Evolutionary conservation across 345 rosid species (phyloP).

Genomic region (Sonneratia alba): DNA sequence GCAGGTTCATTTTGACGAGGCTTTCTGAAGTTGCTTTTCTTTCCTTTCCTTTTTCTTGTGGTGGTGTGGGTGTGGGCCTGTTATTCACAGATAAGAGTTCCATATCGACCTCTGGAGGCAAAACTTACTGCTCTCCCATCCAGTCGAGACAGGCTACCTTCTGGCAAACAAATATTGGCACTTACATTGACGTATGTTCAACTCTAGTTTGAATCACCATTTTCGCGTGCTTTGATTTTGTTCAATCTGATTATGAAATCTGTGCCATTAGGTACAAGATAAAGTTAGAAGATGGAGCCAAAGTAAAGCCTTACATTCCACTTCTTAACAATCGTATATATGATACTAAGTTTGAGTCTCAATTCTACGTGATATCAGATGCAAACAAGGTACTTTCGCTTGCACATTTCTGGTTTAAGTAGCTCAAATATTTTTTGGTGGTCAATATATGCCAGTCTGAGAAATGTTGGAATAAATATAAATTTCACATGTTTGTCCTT

Average conservation of each 20-base stretch:
- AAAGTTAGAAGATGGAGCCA: slow-evolving; percentile 90
- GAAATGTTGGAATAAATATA: background rate
- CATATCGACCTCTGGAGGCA: slow-evolving; percentile 71
- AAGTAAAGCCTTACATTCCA: slow-evolving; percentile 77
- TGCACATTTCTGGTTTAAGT: background rate
- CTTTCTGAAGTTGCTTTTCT: slow-evolving; percentile 10
- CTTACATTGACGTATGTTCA: slow-evolving; percentile 69
- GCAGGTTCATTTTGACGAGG: background rate
- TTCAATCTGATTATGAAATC: background rate
- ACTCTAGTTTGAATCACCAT: slow-evolving; percentile 8
- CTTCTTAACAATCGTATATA: slow-evolving; percentile 87
- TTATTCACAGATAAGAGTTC: slow-evolving; percentile 58
- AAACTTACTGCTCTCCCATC: slow-evolving; percentile 63
- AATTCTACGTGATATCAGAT: slow-evolving; percentile 90
- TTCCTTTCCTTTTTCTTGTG: background rate
- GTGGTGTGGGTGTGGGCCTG: background rate
- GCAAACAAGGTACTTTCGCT: slow-evolving; percentile 59
- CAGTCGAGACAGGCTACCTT: slow-evolving; percentile 73
- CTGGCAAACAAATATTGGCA: slow-evolving; percentile 85
- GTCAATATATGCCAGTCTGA: background rate
- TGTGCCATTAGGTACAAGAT: slow-evolving; percentile 65
- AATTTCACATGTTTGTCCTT: background rate
- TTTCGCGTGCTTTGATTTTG: slow-evolving; percentile 9
- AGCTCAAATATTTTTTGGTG: background rate
- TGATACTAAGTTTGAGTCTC: slow-evolving; percentile 95